phyloP scores from a whole-genome alignment of 176 grass and related monocot genomes.

The Tillandsia fasciculata region DNA sequence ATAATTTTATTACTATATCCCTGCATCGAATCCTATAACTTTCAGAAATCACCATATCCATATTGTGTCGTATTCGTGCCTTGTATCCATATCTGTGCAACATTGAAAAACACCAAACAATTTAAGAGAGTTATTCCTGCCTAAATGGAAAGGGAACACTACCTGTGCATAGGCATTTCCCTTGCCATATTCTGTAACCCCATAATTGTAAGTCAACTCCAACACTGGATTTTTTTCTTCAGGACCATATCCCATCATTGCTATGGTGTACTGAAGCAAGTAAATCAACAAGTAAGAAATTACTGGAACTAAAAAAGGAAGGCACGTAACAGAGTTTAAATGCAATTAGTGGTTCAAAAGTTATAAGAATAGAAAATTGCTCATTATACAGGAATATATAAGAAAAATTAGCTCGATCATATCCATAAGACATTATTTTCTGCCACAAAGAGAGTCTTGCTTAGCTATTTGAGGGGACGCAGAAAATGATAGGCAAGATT shows the following conservation, averaged over 20 bases:
- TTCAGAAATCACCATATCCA: neutral
- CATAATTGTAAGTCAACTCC: slow-evolving; percentile 95
- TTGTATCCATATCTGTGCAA: neutral
- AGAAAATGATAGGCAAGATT: neutral
- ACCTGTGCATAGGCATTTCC: slow-evolving; percentile 99
- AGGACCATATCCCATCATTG: slow-evolving; percentile 98
- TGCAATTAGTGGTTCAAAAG: too few species aligned
- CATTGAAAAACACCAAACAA: too few species aligned
- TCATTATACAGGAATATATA: too few species aligned
- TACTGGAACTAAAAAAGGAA: too few species aligned
- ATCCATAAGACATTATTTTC: too few species aligned
- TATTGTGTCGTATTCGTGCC: neutral
- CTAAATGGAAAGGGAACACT: slow-evolving; percentile 17
- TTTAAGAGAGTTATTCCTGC: neutral
- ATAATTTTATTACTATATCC: too few species aligned
- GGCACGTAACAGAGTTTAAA: too few species aligned
- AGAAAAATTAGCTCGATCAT: too few species aligned
- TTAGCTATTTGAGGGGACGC: neutral
- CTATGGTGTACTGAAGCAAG: slow-evolving; percentile 61
- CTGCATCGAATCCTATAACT: too few species aligned
- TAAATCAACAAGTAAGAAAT: neutral
- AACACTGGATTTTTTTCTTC: slow-evolving; percentile 93
- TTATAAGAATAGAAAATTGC: too few species aligned
- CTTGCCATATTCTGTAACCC: slow-evolving; percentile 71
- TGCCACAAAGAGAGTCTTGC: too few species aligned